Evolutionary conservation across 2,329 filamentous ascomycete genomes (phyloP).

Genomic region (Aureobasidium musti): DNA sequence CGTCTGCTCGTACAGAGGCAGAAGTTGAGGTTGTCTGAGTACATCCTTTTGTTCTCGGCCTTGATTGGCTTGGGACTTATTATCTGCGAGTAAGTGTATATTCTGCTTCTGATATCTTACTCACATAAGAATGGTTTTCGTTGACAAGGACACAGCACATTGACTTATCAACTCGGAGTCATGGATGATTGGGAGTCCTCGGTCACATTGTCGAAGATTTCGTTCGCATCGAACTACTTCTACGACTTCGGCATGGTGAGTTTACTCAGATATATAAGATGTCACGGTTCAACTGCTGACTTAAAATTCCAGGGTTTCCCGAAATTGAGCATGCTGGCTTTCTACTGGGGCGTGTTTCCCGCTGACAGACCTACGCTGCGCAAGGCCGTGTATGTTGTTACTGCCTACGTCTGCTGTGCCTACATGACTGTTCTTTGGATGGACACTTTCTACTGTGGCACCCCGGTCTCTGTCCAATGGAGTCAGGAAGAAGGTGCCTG

Average conservation of each 20-base stretch:
- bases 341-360: slow-evolving; percentile 43
- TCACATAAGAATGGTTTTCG: background rate
- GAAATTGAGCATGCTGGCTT: slow-evolving; percentile 44
- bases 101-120: background rate
- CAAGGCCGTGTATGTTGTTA: slow-evolving; percentile 40
- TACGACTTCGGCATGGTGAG: slow-evolving; percentile 43
- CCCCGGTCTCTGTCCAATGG: slow-evolving; percentile 43
- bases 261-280: background rate
- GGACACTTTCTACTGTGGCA: slow-evolving; percentile 44
- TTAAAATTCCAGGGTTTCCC: slow-evolving; percentile 36
- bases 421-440: slow-evolving; percentile 42
- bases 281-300: no score
- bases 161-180: slow-evolving; percentile 41
- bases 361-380: slow-evolving; percentile 37
- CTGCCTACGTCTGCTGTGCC: slow-evolving; percentile 38
- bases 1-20: slow-evolving; percentile 40
- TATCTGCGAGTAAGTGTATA: slow-evolving; percentile 38
- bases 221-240: slow-evolving; percentile 45
- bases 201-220: slow-evolving; percentile 42
- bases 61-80: slow-evolving; percentile 41
- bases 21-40: slow-evolving; percentile 40
- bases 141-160: slow-evolving; percentile 31
- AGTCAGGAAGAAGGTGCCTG: slow-evolving; percentile 44
- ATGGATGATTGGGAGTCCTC: slow-evolving; percentile 40
- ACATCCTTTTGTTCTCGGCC: slow-evolving; percentile 38